Evolutionary conservation across 2,329 filamentous ascomycete species (phyloP).

Genomic region (Cordyceps cateniannulata): DNA sequence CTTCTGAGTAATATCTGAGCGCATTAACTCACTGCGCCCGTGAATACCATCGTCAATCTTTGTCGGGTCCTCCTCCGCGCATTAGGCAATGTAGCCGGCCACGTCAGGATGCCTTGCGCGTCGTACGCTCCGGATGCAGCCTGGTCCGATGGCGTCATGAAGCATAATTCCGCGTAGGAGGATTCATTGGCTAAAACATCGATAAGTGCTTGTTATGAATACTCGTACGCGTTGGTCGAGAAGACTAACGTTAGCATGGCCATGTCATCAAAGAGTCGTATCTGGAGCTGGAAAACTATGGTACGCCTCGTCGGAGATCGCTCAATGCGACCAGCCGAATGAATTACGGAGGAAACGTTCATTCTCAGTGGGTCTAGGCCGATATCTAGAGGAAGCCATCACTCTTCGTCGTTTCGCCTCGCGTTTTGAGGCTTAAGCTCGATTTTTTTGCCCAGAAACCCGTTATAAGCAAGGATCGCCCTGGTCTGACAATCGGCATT

Average conservation of each 20-base stretch:
- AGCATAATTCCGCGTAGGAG: neutral
- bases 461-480: conserved; percentile 1
- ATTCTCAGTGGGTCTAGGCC: neutral
- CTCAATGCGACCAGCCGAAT: neutral
- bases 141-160: conserved; percentile 7
- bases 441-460: neutral
- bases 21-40: neutral
- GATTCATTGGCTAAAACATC: neutral
- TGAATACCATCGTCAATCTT: neutral
- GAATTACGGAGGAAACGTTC: neutral
- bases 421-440: conserved; percentile 2
- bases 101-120: neutral
- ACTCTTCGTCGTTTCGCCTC: neutral
- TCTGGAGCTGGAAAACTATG: neutral
- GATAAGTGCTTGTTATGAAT: neutral
- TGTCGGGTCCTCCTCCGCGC: neutral
- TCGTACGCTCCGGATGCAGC: neutral
- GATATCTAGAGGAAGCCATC: neutral
- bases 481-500: neutral
- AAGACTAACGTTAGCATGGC: neutral
- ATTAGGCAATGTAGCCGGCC: neutral
- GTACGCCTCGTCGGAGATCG: neutral
- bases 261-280: neutral
- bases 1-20: conserved; percentile 5
- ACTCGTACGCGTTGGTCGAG: neutral